Evolutionary conservation across 371 early-diverging fungal genomes (phyloP).

Genomic region (Caulochytrium protostelioides): DNA sequence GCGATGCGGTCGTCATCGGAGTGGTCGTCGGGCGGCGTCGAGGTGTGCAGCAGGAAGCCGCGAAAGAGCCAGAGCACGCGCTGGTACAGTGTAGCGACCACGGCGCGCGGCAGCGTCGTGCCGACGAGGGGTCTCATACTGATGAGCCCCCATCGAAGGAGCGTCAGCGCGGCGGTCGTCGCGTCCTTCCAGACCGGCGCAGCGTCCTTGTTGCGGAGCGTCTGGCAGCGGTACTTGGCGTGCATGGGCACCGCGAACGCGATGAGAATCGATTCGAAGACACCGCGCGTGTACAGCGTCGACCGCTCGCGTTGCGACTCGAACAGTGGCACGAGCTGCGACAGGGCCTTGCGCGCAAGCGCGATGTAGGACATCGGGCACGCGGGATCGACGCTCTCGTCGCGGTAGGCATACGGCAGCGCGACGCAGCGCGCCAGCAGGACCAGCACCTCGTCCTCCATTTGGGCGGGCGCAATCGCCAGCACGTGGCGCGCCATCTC

Average conservation of each 20-base stretch:
- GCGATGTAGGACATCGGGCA: conserved; percentile 68
- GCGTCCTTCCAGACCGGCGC: conserved; percentile 55
- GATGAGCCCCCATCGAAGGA: too few relatives aligned
- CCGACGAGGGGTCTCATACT: too few relatives aligned
- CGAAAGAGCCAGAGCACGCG: neutral
- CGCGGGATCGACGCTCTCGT: conserved; percentile 4
- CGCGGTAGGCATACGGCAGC: conserved; percentile 12
- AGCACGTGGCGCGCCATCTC: too few relatives aligned
- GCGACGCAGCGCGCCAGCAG: too few relatives aligned
- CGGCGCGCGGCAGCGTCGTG: too few relatives aligned
- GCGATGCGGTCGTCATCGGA: conserved; percentile 43
- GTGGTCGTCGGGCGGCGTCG: too few relatives aligned
- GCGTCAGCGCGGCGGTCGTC: conserved; percentile 38
- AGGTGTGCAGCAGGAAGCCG: conserved; percentile 9
- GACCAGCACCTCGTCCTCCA: too few relatives aligned
- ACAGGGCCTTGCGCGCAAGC: conserved; percentile 40
- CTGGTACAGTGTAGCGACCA: too few relatives aligned
- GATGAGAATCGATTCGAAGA: conserved; percentile 39
- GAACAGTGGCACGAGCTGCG: conserved; percentile 31
- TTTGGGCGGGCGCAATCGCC: too few relatives aligned
- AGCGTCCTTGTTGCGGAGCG: conserved; percentile 45
- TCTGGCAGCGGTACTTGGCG: conserved; percentile 52
- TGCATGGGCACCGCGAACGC: conserved; percentile 47
- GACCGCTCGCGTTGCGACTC: conserved; percentile 23
- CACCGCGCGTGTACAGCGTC: conserved; percentile 39